phyloP scores from a whole-genome alignment of 176 grass and related monocot genomes.

The Pharus latifolius region DNA sequence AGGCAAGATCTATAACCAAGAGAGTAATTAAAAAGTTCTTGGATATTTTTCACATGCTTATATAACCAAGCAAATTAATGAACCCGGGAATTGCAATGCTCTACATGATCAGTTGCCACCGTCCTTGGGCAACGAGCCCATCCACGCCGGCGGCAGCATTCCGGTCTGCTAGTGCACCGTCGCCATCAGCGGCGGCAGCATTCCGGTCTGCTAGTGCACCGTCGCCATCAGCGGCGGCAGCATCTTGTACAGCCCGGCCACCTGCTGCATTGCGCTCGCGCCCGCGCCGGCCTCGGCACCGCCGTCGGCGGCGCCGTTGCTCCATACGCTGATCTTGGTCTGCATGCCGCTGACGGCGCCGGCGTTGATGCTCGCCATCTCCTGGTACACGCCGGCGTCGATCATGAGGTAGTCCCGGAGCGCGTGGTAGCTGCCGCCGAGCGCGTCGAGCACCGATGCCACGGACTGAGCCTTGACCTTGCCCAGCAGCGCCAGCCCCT shows the following conservation, averaged over 20 bases:
- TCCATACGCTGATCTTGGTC: conserved; percentile 89
- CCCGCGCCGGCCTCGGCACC: conserved; percentile 5
- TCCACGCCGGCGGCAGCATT: conserved; percentile 72
- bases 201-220: no score
- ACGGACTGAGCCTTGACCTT: conserved; percentile 51
- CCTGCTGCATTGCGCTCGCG: conserved; percentile 76
- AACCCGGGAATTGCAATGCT: no score
- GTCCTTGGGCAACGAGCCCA: no score
- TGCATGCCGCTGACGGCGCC: conserved; percentile 49
- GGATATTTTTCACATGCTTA: no score
- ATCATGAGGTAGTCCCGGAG: conserved; percentile 81
- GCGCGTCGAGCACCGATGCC: conserved; percentile 33
- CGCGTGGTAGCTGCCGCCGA: conserved; percentile 56
- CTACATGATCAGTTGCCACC: no score
- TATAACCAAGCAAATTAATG: no score
- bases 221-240: conserved; percentile 62
- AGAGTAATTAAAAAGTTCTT: no score
- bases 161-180: conserved; percentile 81
- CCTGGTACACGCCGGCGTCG: conserved; percentile 48
- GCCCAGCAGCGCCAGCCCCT: conserved; percentile 41
- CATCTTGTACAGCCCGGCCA: conserved; percentile 69
- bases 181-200: no score
- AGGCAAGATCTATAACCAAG: no score
- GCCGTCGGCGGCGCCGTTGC: not conserved
- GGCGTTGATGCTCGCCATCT: conserved; percentile 77